Percentiles rank a stretch among this genome's conserved stretches.
Conservation (phyloP, 345 rosid species). For the Hevea brasiliensis region DNA sequence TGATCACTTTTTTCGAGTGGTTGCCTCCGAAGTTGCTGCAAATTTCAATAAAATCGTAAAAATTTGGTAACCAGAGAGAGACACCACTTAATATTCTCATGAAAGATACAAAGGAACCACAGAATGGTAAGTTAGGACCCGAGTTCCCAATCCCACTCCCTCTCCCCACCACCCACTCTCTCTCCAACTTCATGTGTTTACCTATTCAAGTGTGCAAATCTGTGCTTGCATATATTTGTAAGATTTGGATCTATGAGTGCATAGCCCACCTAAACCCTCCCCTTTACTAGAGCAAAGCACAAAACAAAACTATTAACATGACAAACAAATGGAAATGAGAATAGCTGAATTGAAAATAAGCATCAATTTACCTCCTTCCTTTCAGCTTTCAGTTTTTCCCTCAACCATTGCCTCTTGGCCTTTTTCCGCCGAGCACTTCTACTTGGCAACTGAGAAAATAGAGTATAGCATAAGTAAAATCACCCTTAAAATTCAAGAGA, state of each 20-base stretch:
- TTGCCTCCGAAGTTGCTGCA: slow-evolving; percentile 49
- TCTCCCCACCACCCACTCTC: background rate
- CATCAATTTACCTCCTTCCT: slow-evolving; percentile 51
- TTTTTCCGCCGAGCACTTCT: slow-evolving; percentile 94
- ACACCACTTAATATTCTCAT: slow-evolving; percentile 1
- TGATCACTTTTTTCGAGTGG: slow-evolving; percentile 32
- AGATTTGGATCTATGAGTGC: background rate
- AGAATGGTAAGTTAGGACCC: background rate
- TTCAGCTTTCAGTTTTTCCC: slow-evolving; percentile 60
- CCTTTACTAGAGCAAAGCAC: background rate
- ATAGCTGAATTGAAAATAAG: background rate
- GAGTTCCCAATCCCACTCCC: background rate
- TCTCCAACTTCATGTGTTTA: background rate
- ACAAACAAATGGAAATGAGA: background rate
- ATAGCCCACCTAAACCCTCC: background rate
- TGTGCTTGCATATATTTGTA: background rate
- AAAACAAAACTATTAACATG: background rate
- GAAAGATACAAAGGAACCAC: background rate
- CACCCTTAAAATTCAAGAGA: slow-evolving; percentile 3
- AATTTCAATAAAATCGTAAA: slow-evolving; percentile 13
- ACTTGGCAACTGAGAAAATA: slow-evolving; percentile 61
- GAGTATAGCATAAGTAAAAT: background rate
- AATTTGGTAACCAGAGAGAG: background rate
- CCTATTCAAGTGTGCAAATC: background rate
- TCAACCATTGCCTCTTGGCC: slow-evolving; percentile 75